phyloP scores from a whole-genome alignment of 75 land plant species.

The Cupressus sempervirens region DNA sequence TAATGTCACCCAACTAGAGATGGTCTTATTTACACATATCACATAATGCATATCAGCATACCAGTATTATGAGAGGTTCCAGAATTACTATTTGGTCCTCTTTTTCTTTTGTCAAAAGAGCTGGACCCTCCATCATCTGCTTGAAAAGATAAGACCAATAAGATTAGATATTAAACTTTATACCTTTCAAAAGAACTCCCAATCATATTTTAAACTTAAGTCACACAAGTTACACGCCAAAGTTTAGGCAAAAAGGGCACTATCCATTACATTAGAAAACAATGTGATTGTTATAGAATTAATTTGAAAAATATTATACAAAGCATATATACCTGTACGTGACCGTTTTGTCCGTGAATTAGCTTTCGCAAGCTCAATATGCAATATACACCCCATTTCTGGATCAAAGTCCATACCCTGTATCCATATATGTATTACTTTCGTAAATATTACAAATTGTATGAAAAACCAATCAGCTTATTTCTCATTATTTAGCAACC shows the following conservation, averaged over 20 bases:
- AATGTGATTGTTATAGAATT: neutral
- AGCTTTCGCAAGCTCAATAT: slow-evolving; percentile 80
- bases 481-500: neutral
- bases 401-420: slow-evolving; percentile 90
- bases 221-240: neutral
- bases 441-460: neutral
- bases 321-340: slow-evolving; percentile 49
- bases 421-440: neutral
- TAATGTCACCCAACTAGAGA: slow-evolving; percentile 1
- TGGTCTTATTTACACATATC: neutral
- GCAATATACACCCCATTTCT: slow-evolving; percentile 62
- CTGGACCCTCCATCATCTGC: slow-evolving; percentile 50
- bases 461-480: neutral
- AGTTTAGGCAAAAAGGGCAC: neutral
- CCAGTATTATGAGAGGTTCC: slow-evolving; percentile 46
- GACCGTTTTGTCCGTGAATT: slow-evolving; percentile 82
- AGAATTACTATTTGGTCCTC: slow-evolving; percentile 37
- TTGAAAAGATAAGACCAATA: neutral
- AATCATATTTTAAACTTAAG: neutral
- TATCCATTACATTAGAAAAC: neutral
- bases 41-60: slow-evolving; percentile 21
- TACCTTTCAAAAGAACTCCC: neutral
- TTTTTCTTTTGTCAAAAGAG: slow-evolving; percentile 48
- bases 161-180: neutral
- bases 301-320: neutral